Evolutionary conservation across 2,329 filamentous ascomycete species (phyloP).

Genomic region (Aspergillus felis): DNA sequence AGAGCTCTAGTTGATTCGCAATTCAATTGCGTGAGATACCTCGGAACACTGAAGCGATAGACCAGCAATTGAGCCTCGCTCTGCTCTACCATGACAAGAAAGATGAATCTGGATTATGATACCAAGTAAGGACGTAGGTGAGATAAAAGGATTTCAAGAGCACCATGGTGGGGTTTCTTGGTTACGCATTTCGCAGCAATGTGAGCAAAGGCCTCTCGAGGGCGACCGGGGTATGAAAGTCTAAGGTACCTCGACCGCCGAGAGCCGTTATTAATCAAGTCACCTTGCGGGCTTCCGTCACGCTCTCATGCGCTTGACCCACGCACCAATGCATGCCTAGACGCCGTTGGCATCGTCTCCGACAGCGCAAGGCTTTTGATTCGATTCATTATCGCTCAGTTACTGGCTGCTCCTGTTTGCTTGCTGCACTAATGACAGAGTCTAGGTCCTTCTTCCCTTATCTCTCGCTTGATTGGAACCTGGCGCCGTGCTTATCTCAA

Average conservation of each 20-base stretch:
- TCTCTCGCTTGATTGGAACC: not conserved
- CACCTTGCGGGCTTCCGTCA: not conserved
- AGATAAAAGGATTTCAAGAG: conserved; percentile 4
- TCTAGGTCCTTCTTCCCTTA: not conserved
- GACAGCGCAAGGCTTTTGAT: not conserved
- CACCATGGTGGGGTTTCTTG: conserved; percentile 17
- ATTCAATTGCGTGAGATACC: conserved; percentile 18
- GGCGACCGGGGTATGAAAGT: conserved; percentile 3
- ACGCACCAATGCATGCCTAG: not conserved
- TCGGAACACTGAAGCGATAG: conserved; percentile 9
- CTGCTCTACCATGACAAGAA: conserved; percentile 13
- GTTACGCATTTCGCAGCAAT: conserved; percentile 7
- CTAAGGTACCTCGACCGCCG: conserved; percentile 5
- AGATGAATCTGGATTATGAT: not conserved
- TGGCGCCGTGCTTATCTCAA: not conserved
- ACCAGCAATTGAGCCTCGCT: not conserved
- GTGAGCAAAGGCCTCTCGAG: conserved; percentile 17
- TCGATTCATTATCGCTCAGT: not conserved
- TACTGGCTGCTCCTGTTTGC: not conserved
- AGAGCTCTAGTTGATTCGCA: not conserved
- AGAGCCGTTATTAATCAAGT: conserved; percentile 7
- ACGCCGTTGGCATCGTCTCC: not conserved
- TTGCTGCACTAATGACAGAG: not conserved
- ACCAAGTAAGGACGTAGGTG: not conserved
- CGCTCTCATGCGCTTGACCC: not conserved